Base-by-base conservation (phyloP, 257 asterid species). In the Oldenlandia corymbosa region DNA sequence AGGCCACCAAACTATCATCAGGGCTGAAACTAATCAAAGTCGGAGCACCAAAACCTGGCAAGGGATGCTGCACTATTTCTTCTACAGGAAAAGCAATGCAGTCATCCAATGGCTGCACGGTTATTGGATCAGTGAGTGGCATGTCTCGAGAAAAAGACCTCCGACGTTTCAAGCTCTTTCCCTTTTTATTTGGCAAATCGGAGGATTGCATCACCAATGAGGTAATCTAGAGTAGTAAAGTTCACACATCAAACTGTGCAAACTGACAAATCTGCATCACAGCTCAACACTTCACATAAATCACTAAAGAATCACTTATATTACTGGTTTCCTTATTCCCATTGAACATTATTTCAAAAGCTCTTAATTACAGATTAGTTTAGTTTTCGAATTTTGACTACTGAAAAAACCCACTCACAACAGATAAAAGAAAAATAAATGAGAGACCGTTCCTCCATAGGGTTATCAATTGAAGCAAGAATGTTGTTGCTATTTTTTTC, bases 51-150 rank as follows among this genome's bases (percentile, higher is more conserved):
- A 77, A 91, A 68, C 95, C 97, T 2, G 91, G 93, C 70, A 91
- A 75, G 20, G 98, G 97, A 67, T 80, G 71, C 72, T 88, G 85
- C 69, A 85, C 98, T 73, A 91, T 84, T 69, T 88, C 95, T 76
- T 91, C 97, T 58, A 88, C 71, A 23, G 95, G 88, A 72, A 91
- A 88, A 49, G 62, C 32, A 65, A 68, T 17, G 78, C 86, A 70
- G 73, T 80, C 75, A 57, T 85, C 89, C 49, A 81, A 67, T 49
- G 80, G 77, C 64, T 88, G 80, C 30, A 83, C 72, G 54, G 77
- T 77, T 57, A 72, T 70, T 18, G 90, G 23, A 57, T 85, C 94
- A 20, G 90, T 79, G 34, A 66, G 64, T 64, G 95, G 88, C 96
- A 88, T 91, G 55, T 86, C 85, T 65, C 66, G 42, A 61, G 67